Conservation (phyloP, 2,329 filamentous ascomycete genomes). For the Neonectria ditissima region DNA sequence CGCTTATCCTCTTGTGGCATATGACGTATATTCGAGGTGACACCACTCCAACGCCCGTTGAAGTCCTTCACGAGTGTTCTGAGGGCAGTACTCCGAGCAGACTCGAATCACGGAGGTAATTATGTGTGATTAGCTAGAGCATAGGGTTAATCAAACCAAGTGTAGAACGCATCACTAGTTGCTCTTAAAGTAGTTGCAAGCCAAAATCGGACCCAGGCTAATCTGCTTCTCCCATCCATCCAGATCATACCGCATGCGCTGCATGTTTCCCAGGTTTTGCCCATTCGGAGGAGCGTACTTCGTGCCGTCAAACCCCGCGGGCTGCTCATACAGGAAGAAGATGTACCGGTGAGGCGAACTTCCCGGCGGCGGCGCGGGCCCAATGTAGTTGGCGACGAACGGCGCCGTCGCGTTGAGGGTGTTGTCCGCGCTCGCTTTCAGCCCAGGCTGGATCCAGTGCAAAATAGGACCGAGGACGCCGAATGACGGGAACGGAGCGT, state of each 20-base stretch:
- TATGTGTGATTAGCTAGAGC: no score
- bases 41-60: no score
- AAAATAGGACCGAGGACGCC: conserved; percentile 57
- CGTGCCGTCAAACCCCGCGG: conserved; percentile 38
- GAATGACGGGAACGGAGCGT: conserved; percentile 59
- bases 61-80: no score
- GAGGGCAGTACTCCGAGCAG: no score
- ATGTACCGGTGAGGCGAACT: conserved; percentile 62
- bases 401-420: conserved; percentile 29
- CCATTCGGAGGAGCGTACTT: conserved; percentile 50
- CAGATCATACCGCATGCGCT: conserved; percentile 57
- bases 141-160: no score
- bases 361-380: conserved; percentile 58
- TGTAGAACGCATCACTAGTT: conserved; percentile 18
- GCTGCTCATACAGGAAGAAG: conserved; percentile 63
- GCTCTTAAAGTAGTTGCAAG: conserved; percentile 33
- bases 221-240: conserved; percentile 60
- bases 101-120: no score
- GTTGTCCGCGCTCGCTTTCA: conserved; percentile 37
- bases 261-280: conserved; percentile 49
- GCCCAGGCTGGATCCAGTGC: conserved; percentile 60
- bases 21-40: not conserved
- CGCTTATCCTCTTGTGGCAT: not conserved
- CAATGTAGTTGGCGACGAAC: conserved; percentile 56
- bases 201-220: conserved; percentile 52